Base-by-base conservation (phyloP, 1,139 yeast species). In the Diutina scorzettiae region DNA sequence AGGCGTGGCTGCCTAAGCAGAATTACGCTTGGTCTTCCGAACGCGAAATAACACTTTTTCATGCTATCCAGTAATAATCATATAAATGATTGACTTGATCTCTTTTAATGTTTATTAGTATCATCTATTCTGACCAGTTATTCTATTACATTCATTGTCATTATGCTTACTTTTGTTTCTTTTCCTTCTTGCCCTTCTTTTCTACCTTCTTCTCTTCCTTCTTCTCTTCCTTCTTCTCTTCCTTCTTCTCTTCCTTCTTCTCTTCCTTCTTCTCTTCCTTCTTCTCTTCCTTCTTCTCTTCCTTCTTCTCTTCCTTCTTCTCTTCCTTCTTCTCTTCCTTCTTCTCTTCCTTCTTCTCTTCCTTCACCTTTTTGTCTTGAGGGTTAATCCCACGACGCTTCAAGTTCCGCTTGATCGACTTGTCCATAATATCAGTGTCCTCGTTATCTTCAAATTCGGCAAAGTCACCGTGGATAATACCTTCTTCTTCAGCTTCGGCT, bases 361-460 rank as follows among this genome's bases (percentile, higher is more conserved):
- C 16, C n/a, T 11, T 11, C 7, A 18, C 31, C 31, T 31, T 31
- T 42, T 48, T 52, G 30, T 57, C 50, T 44, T 53, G 72, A 51
- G 94, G 89, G 58, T 85, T 82, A 49, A 82, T 70, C 58, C 96
- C 96, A 65, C 76, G 83, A 62, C 78, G 82, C 67, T 77, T 78
- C 69, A 84, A 65, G 51, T 72, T 76, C 54, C 81, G 71, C 64
- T 79, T 81, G 53, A 83, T 71, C 42, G 94, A 70, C 59, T 78
- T 78, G 51, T 78, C 83, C 53, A 89, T 83, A 54, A 85, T 67
- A 42, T 72, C 76, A 49, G 73, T 71, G 66, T 89, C 98, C 49
- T 77, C 93, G 30, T 71, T 80, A 42, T 78, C 76, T 44, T 84
- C 81, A 57, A 89, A 87, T 46, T 69, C 71, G 44, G 96, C 91